phyloP scores from a whole-genome alignment of 139 green algal species.

The Coelastrella sp. region DNA sequence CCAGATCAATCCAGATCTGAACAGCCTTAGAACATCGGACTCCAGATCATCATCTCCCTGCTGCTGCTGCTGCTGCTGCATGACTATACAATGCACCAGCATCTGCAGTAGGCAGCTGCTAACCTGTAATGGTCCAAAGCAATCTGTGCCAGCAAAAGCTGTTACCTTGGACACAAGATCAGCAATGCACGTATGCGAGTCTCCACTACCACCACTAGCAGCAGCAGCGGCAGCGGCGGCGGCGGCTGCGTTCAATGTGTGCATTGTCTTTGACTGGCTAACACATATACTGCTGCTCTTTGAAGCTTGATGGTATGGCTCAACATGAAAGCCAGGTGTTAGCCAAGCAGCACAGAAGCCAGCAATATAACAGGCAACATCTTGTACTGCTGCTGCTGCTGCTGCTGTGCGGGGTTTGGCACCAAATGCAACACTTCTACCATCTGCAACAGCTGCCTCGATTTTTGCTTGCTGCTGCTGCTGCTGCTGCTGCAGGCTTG shows the following conservation, averaged over 20 bases:
- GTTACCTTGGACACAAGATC: not conserved
- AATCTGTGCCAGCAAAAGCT: not conserved
- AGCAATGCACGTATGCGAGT: not conserved
- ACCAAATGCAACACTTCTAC: not conserved
- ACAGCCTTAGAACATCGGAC: not conserved
- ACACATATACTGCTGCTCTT: not conserved
- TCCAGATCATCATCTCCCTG: not conserved
- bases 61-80: constrained; percentile 41
- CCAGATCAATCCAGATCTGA: not conserved
- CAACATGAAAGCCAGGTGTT: not conserved
- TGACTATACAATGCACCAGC: constrained; percentile 13
- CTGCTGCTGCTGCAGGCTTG: not conserved
- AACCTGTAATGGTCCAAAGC: not conserved
- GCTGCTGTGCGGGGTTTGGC: not conserved
- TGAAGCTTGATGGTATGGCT: not conserved
- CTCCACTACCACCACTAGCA: not conserved
- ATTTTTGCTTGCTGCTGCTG: not conserved
- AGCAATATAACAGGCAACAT: not conserved
- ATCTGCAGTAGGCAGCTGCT: constrained; percentile 37
- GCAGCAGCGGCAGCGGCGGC: not conserved
- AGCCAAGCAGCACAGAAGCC: not conserved
- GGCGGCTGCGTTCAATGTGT: not conserved
- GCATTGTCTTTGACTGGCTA: not conserved
- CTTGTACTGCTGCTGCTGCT: not conserved
- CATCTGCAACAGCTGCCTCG: not conserved